Base-by-base conservation (phyloP, 2,329 filamentous ascomycete genomes). In the Paraphaeosphaeria minitans region DNA sequence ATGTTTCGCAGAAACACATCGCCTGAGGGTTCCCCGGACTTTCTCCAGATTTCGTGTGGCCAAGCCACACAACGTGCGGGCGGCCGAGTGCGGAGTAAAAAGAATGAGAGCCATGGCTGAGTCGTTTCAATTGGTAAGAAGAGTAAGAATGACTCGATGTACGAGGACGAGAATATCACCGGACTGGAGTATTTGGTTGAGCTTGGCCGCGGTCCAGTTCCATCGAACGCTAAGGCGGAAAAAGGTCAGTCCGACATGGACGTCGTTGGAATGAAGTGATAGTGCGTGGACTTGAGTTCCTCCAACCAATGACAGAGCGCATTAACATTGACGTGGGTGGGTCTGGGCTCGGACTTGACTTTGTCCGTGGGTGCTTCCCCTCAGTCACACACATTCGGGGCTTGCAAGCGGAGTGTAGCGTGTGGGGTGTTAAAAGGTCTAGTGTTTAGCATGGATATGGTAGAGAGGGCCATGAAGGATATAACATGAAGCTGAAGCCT, bases 1-100 rank as follows among this genome's bases (percentile, higher is more conserved):
- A 63, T 31, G 35, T 69, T 64, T 57, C 62, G 62, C 63, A 69
- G 65, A 62, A 59, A 45, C 63, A 55, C 27, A 24, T 29, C 19
- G 13, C 48, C 24, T 50, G 21, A n/a, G 31, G 31, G 4, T 31
- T 55, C 61, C 60, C 66, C 66, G 60, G 66, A 66, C 61, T 68
- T 70, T 63, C 66, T 63, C 66, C 66, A 65, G 58, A 65, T 53
- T 51, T 57, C 33, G 39, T 21, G 22, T 27, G 19, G 10, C 27
- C 41, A 37, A 43, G 29, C 16, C 31, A 53, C 12, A 52, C 31
- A 45, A 50, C 39, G 22, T 47, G 19, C 49, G 24, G 43, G 33
- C 48, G 12, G 49, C 22, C n/a, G 16, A 19, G 19, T 45, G 50
- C 37, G 50, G 50, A 43, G 50, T 42, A 43, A 6, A 33, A 22